Evolutionary conservation across 768 basidiomycete genomes (phyloP).

Genomic region (Amanita molliuscula): DNA sequence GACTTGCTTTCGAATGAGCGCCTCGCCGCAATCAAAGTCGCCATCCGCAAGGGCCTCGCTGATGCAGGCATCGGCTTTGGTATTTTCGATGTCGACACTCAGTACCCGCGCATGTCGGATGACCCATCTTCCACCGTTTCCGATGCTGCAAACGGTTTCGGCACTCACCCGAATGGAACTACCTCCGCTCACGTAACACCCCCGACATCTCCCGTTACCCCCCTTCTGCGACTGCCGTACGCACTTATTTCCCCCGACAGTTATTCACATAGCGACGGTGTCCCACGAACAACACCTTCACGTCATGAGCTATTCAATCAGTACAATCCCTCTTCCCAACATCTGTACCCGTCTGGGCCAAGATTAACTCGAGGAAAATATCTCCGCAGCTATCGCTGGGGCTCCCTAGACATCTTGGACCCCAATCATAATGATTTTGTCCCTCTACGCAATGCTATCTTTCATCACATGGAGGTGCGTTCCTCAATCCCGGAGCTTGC

Average conservation of each 20-base stretch:
- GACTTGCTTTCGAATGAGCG: slow-evolving; percentile 78
- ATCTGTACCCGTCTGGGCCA: slow-evolving; percentile 20
- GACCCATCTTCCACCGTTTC: slow-evolving; percentile 37
- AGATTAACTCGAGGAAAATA: slow-evolving; percentile 56
- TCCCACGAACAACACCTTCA: slow-evolving; percentile 42
- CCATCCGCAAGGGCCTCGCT: slow-evolving; percentile 71
- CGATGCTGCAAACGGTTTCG: slow-evolving; percentile 45
- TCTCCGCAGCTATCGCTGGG: slow-evolving; percentile 74
- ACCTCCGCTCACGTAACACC: slow-evolving; percentile 46
- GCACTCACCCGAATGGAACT: slow-evolving; percentile 39
- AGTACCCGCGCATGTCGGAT: slow-evolving; percentile 35
- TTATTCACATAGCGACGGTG: slow-evolving; percentile 79
- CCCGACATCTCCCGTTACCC: slow-evolving; percentile 54
- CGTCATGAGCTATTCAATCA: slow-evolving; percentile 67
- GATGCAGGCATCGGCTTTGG: slow-evolving; percentile 84
- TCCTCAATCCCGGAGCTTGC: slow-evolving; percentile 5
- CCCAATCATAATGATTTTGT: slow-evolving; percentile 74
- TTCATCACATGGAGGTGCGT: slow-evolving; percentile 82
- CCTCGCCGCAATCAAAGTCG: slow-evolving; percentile 68
- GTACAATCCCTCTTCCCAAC: slow-evolving; percentile 51
- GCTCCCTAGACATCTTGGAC: slow-evolving; percentile 71
- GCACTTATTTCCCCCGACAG: slow-evolving; percentile 77
- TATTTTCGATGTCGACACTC: slow-evolving; percentile 72
- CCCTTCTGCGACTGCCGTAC: slow-evolving; percentile 66
- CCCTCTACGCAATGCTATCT: slow-evolving; percentile 65